Evolutionary conservation across 805 yeast species (phyloP).

Genomic region (Hyphopichia homilentoma): DNA sequence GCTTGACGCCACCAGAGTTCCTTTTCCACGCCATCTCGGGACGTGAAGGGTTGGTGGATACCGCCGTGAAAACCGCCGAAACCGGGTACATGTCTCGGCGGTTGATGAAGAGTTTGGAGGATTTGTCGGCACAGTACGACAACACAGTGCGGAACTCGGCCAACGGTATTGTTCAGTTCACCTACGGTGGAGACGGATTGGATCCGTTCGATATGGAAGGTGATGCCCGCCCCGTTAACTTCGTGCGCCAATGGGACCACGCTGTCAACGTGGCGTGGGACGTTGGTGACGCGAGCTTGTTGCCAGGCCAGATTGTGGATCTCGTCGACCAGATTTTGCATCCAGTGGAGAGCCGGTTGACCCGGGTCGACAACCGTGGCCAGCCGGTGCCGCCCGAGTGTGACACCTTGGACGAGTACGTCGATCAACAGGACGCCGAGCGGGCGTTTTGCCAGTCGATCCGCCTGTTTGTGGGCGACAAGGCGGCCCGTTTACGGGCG

Average conservation of each 20-base stretch:
- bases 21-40: slow-evolving; percentile 98
- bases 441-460: slow-evolving; percentile 79
- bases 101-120: slow-evolving; percentile 96
- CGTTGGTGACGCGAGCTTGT: slow-evolving; percentile 48
- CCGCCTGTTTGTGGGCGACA: slow-evolving; percentile 54
- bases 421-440: slow-evolving; percentile 86
- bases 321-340: slow-evolving; percentile 51
- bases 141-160: slow-evolving; percentile 92
- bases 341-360: slow-evolving; percentile 58
- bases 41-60: slow-evolving; percentile 98
- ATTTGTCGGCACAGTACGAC: slow-evolving; percentile 89
- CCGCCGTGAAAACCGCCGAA: slow-evolving; percentile 99
- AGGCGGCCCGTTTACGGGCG: slow-evolving; percentile 54
- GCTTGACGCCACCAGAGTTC: slow-evolving; percentile 94
- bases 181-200: slow-evolving; percentile 97
- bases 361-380: slow-evolving; percentile 75
- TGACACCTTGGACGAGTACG: slow-evolving; percentile 51
- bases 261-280: slow-evolving; percentile 70
- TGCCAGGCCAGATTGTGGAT: slow-evolving; percentile 66
- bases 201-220: slow-evolving; percentile 99
- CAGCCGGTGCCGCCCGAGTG: slow-evolving; percentile 42
- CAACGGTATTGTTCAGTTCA: slow-evolving; percentile 95
- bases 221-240: slow-evolving; percentile 94
- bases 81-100: slow-evolving; percentile 99
- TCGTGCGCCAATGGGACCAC: slow-evolving; percentile 92